These are phyloP conservation scores for Torulaspora maleeae DNA, from an alignment of 805 yeast genomes.

Conservation along the genomic window DNA sequence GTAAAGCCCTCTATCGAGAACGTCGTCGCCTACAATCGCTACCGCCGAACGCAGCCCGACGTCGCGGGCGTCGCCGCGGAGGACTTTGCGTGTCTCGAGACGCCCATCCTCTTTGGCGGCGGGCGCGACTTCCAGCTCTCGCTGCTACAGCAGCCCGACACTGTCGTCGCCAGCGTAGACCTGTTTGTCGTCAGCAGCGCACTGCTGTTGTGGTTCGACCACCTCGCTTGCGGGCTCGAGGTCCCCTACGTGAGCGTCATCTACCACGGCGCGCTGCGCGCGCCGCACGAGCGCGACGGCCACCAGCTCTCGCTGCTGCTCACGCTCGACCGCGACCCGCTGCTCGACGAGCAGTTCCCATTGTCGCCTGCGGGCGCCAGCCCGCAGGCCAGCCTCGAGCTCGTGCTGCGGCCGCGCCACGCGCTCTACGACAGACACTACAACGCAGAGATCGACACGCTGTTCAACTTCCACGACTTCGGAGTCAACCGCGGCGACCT, in stretches of 20 bases:
- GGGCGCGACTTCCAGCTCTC: slow-evolving; percentile 37
- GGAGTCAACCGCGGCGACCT: slow-evolving; percentile 41
- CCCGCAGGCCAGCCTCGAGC: slow-evolving; percentile 25
- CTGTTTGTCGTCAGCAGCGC: slow-evolving; percentile 38
- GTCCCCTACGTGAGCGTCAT: slow-evolving; percentile 34
- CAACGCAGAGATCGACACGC: slow-evolving; percentile 33
- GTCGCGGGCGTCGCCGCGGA: slow-evolving; percentile 11
- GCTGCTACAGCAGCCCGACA: slow-evolving; percentile 14
- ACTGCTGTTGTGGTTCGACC: slow-evolving; percentile 39
- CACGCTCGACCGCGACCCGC: slow-evolving; percentile 28
- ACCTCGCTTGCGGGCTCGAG: slow-evolving; percentile 36
- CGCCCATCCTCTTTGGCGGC: slow-evolving; percentile 40
- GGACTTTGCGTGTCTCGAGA: slow-evolving; percentile 21
- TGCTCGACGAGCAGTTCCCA: slow-evolving; percentile 22
- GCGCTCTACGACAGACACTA: slow-evolving; percentile 37
- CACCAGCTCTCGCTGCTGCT: slow-evolving; percentile 27
- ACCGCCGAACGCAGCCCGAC: slow-evolving; percentile 31
- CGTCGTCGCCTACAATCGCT: slow-evolving; percentile 31
- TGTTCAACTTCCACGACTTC: slow-evolving; percentile 38
- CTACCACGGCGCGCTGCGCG: slow-evolving; percentile 30
- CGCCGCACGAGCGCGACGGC: slow-evolving; percentile 22
- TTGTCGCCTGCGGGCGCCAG: slow-evolving; percentile 10
- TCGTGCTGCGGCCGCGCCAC: slow-evolving; percentile 37
- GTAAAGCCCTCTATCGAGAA: slow-evolving; percentile 39
- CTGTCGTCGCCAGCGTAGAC: slow-evolving; percentile 27